These are phyloP conservation scores for Acidomyces sp. DNA, from an alignment of 495 filamentous ascomycete species.

Conservation along the genomic window DNA sequence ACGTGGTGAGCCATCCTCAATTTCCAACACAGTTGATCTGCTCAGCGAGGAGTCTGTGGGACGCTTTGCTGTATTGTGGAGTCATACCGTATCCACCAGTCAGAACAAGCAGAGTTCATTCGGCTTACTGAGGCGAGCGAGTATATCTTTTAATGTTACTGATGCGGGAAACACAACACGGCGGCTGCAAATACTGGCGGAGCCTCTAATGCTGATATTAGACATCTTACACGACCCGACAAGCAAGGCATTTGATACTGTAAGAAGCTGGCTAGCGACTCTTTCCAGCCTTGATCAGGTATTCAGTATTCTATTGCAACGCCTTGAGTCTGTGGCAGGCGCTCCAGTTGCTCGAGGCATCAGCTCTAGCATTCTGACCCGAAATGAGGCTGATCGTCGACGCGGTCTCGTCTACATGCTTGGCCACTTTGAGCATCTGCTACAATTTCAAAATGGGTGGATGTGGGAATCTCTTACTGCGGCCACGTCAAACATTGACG, in stretches of 20 bases:
- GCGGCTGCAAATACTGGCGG: constrained; percentile 7
- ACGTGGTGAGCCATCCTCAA: too few species aligned
- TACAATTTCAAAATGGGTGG: constrained; percentile 1
- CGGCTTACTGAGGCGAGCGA: neutral
- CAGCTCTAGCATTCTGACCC: neutral
- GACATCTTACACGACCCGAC: constrained; percentile 24
- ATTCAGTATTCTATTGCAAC: constrained; percentile 14
- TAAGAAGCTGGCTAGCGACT: constrained; percentile 61
- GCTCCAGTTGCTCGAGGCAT: too few species aligned
- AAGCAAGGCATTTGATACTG: constrained; percentile 43
- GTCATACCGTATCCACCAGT: constrained; percentile 21
- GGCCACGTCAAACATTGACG: too few species aligned
- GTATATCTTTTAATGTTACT: neutral
- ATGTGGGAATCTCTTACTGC: constrained; percentile 10
- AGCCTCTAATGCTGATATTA: constrained; percentile 17
- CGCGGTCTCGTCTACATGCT: constrained; percentile 2
- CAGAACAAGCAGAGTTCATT: neutral
- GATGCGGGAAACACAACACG: constrained; percentile 14
- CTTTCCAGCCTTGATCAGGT: constrained; percentile 52
- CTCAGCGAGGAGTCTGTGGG: constrained; percentile 2
- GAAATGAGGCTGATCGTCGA: neutral
- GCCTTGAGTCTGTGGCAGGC: too few species aligned
- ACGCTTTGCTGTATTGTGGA: constrained; percentile 28
- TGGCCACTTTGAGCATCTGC: constrained; percentile 1
- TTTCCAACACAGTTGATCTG: too few species aligned